Evolutionary conservation across 129 eudicot species (phyloP), one percentile per base, ranked within the genome.

Genomic region (Ambrosia trifida): DNA sequence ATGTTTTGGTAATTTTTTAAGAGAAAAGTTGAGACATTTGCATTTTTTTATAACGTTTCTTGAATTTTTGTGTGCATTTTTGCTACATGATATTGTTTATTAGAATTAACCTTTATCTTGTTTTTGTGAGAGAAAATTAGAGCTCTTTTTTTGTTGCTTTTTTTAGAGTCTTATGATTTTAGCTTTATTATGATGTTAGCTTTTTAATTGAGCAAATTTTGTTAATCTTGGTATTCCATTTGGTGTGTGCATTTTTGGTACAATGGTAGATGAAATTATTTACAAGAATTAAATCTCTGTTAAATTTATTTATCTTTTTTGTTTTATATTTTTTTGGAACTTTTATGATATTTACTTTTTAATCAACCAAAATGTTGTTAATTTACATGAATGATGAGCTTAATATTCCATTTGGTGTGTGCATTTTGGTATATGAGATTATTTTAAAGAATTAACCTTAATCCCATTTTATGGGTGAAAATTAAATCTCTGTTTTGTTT

Each of bases 361-460:
- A 40, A 40, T 40, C 1, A 10, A 40, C 44, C 44, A 40, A 40
- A 40, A 40, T 7, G 7, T 69, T 58, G 75, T 38, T 54, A 43
- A 56, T 67, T 12, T 54, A 66, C 60, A 66, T 56, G 28, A 73
- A 46, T 54, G 46, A n/a, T 51, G 43, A 52, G 57, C 18, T 74
- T 52, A 1, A 28, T 36, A 16, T 75, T 31, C 51, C 19, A 16
- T 43, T 54, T 66, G 19, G 33, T 67, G 60, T 44, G 51, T 57
- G 24, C 69, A 33, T 75, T 65, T 76, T 75, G 73, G 47, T 41
- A 59, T 41, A 14, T 59, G 19, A 12, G 12, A 56, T 16, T 61
- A n/a, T 18, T 46, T 30, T 60, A 35, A 61, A 36, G 61, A 59
- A 32, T 8, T 58, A 76, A 68, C 50, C 59, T 6, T 50, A 45